These are phyloP conservation scores for Amanita subjunquillea DNA, from an alignment of 768 basidiomycete species.

Conservation along the genomic window DNA sequence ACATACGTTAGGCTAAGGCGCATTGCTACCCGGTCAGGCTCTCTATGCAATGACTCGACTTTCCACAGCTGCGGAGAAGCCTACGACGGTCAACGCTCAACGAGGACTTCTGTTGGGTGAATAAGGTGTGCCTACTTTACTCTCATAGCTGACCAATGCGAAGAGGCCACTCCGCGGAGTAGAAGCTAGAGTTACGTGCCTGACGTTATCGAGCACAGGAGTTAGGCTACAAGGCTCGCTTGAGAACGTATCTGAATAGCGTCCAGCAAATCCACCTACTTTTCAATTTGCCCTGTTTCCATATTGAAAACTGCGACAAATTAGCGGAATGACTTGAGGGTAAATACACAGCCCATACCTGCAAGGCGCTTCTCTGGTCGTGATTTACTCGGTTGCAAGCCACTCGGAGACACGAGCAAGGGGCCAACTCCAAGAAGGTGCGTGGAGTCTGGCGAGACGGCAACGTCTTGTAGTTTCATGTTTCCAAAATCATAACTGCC, in stretches of 20 bases:
- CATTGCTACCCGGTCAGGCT: slow-evolving; percentile 22
- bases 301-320: slow-evolving; percentile 52
- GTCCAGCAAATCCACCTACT: slow-evolving; percentile 26
- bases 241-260: not conserved
- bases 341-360: slow-evolving; percentile 34
- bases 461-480: slow-evolving; percentile 61
- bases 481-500: slow-evolving; percentile 48
- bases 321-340: not conserved
- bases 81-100: slow-evolving; percentile 20
- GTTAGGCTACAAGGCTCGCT: slow-evolving; percentile 38
- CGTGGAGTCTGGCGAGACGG: slow-evolving; percentile 54
- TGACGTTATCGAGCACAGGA: slow-evolving; percentile 63
- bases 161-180: slow-evolving; percentile 37
- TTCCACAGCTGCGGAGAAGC: slow-evolving; percentile 75
- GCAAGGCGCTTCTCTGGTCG: slow-evolving; percentile 64
- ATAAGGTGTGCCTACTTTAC: slow-evolving; percentile 35
- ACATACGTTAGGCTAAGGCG: slow-evolving; percentile 30
- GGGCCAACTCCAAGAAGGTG: slow-evolving; percentile 63
- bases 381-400: slow-evolving; percentile 60
- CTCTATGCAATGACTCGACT: slow-evolving; percentile 48
- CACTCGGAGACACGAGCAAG: slow-evolving; percentile 48
- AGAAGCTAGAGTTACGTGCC: slow-evolving; percentile 55
- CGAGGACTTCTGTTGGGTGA: not conserved
- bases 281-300: slow-evolving; percentile 54
- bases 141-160: slow-evolving; percentile 65